phyloP scores from a whole-genome alignment of 2,329 filamentous ascomycete genomes.

The Exophiala sp. region DNA sequence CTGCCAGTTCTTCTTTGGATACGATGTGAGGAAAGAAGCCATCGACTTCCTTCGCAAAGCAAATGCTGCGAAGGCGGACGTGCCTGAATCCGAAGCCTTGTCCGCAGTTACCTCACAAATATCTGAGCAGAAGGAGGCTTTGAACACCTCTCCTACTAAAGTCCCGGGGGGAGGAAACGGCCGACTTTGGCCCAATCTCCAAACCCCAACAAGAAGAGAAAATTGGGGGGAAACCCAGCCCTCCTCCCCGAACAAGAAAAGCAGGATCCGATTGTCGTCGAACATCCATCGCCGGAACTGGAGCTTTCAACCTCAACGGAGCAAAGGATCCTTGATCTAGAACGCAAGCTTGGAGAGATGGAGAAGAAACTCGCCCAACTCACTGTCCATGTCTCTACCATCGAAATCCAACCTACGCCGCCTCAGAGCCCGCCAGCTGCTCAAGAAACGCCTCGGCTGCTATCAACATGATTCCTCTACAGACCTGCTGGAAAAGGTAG shows the following conservation, averaged over 20 bases:
- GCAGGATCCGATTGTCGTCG: background rate
- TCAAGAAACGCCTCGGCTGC: background rate
- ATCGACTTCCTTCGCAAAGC: constrained; percentile 13
- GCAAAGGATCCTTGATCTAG: constrained; percentile 12
- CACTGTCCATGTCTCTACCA: constrained; percentile 11
- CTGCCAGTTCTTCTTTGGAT: constrained; percentile 28
- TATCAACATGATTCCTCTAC: background rate
- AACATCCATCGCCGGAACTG: background rate
- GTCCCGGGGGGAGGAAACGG: background rate
- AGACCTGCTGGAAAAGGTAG: too few species aligned
- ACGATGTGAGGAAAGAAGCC: constrained; percentile 26
- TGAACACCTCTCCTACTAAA: background rate
- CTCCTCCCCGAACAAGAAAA: background rate
- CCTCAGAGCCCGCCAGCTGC: constrained; percentile 10
- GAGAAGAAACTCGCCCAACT: constrained; percentile 13
- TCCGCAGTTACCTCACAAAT: background rate
- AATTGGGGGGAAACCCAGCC: background rate
- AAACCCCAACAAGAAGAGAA: background rate
- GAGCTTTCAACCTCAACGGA: constrained; percentile 1
- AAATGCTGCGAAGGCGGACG: background rate
- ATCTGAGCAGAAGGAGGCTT: background rate
- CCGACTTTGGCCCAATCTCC: background rate
- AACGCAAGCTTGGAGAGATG: constrained; percentile 16
- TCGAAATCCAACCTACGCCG: constrained; percentile 14
- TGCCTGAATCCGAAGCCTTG: background rate